phyloP scores from a whole-genome alignment of 345 rosid genomes.

The Dovyalis caffra region DNA sequence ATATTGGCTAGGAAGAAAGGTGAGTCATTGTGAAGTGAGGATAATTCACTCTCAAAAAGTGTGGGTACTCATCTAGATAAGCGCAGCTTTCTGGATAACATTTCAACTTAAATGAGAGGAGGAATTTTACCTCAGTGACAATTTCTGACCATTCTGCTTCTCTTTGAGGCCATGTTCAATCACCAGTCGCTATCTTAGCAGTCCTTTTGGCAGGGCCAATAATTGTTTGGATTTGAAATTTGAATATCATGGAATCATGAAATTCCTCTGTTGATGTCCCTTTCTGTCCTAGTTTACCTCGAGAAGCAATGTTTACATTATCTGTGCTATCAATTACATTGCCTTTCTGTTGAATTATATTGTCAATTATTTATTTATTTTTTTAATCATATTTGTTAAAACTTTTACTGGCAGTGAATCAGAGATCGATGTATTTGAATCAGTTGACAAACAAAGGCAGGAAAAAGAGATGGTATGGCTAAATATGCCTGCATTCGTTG shows the following conservation, averaged over 20 bases:
- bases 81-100: not conserved
- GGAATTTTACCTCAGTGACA: not conserved
- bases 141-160: not conserved
- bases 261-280: not conserved
- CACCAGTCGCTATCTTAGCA: not conserved
- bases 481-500: conserved; percentile 11
- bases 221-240: not conserved
- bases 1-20: not conserved
- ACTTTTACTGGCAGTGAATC: conserved; percentile 55
- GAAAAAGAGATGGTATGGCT: conserved; percentile 70
- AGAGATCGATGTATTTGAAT: conserved; percentile 88
- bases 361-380: not conserved
- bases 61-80: not conserved
- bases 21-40: not conserved
- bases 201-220: not conserved
- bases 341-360: not conserved
- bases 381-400: conserved; percentile 7
- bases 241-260: not conserved
- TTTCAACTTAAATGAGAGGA: not conserved
- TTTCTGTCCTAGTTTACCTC: not conserved
- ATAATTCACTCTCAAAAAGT: not conserved
- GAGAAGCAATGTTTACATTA: not conserved
- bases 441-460: conserved; percentile 66
- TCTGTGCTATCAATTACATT: not conserved
- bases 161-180: not conserved